Percentiles rank a stretch among this genome's conserved stretches.
These are phyloP conservation scores for Falciphora oryzae DNA, from an alignment of 2,329 filamentous ascomycete genomes.

Conservation along the genomic window DNA sequence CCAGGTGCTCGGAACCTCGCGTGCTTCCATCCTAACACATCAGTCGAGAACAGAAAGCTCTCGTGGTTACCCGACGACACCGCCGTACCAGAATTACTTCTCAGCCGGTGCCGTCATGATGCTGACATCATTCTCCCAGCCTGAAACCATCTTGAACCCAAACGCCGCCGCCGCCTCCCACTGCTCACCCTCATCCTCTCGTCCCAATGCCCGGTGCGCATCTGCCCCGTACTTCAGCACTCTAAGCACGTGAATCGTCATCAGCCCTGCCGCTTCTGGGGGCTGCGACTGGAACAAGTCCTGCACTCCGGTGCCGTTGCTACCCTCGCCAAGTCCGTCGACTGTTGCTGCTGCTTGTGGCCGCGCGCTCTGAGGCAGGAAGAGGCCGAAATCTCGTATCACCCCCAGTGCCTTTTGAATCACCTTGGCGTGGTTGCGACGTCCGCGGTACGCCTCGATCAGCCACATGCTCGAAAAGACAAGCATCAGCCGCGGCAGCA, in stretches of 20 bases:
- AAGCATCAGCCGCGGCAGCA: slow-evolving; percentile 27
- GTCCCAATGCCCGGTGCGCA: slow-evolving; percentile 24
- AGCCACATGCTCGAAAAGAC: slow-evolving; percentile 32
- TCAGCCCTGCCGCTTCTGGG: slow-evolving; percentile 14
- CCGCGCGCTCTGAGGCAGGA: slow-evolving; percentile 16
- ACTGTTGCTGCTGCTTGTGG: too few species aligned
- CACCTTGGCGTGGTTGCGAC: slow-evolving; percentile 28
- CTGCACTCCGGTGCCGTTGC: background rate
- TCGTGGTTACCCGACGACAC: too few species aligned
- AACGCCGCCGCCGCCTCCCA: slow-evolving; percentile 24
- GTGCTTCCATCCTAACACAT: too few species aligned
- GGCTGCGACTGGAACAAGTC: slow-evolving; percentile 7
- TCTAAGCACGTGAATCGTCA: slow-evolving; percentile 30
- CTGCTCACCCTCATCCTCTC: slow-evolving; percentile 19
- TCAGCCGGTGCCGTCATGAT: background rate
- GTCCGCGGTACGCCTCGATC: slow-evolving; percentile 24
- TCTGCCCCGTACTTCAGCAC: slow-evolving; percentile 25
- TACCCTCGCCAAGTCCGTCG: slow-evolving; percentile 13
- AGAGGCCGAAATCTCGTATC: slow-evolving; percentile 29
- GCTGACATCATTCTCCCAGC: slow-evolving; percentile 23
- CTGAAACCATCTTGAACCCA: slow-evolving; percentile 26
- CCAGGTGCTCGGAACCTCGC: too few species aligned
- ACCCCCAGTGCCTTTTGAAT: slow-evolving; percentile 23
- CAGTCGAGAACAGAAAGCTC: too few species aligned
- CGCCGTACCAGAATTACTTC: too few species aligned